A percentile compares a stretch with the other conserved stretches of the same genome.
Conservation (phyloP, 768 basidiomycete species). For the Leucogyrophana mollusca region DNA sequence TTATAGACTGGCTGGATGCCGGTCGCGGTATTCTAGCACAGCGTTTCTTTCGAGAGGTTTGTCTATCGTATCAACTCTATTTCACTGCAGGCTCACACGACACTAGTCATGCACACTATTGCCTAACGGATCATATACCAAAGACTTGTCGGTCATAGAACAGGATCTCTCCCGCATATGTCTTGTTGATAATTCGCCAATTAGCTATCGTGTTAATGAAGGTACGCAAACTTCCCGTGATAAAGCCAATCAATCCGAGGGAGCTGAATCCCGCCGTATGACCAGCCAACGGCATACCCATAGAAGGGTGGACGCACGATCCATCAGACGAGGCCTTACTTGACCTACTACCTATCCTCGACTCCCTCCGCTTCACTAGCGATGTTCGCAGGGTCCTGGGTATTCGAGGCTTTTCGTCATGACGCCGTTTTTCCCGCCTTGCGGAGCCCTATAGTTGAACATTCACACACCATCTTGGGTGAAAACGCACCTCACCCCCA, state of each 20-base stretch:
- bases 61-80: slow-evolving; percentile 28
- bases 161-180: slow-evolving; percentile 90
- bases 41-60: slow-evolving; percentile 88
- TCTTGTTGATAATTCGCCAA: slow-evolving; percentile 93
- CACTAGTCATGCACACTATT: slow-evolving; percentile 87
- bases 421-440: slow-evolving; percentile 16
- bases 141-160: slow-evolving; percentile 87
- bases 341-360: slow-evolving; percentile 92
- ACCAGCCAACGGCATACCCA: slow-evolving; percentile 98
- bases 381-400: slow-evolving; percentile 94
- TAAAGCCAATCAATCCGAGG: not conserved
- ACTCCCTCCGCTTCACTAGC: slow-evolving; percentile 92
- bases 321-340: slow-evolving; percentile 95
- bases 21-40: slow-evolving; percentile 87
- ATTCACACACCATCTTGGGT: slow-evolving; percentile 5
- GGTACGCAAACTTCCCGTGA: slow-evolving; percentile 56
- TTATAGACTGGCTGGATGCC: slow-evolving; percentile 98
- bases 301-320: slow-evolving; percentile 99
- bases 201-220: slow-evolving; percentile 90
- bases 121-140: slow-evolving; percentile 91
- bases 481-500: too few species aligned
- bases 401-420: slow-evolving; percentile 52
- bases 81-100: slow-evolving; percentile 7
- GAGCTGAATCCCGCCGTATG: too few species aligned
- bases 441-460: not conserved